Evolutionary conservation across 352 stramenopile species (phyloP).

Genomic region (Albugo candida): DNA sequence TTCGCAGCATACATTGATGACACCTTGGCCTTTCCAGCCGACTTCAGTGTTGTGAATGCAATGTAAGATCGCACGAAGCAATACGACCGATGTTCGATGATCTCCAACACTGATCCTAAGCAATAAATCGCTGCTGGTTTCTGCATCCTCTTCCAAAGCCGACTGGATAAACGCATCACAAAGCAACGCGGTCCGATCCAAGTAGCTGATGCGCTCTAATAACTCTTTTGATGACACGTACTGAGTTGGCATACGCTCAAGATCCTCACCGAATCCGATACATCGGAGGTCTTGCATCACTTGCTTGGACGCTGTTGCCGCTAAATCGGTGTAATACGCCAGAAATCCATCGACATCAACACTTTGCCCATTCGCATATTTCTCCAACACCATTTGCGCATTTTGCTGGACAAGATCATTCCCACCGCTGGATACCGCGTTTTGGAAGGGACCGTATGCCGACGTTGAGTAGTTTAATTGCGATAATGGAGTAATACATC

Average conservation of each 20-base stretch:
- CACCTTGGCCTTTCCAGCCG: slow-evolving; percentile 69
- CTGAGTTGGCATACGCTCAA: slow-evolving; percentile 26
- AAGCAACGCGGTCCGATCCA: slow-evolving; percentile 42
- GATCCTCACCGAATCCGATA: slow-evolving; percentile 65
- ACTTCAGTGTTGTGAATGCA: slow-evolving; percentile 66
- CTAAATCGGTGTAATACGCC: slow-evolving; percentile 66
- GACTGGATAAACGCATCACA: slow-evolving; percentile 76
- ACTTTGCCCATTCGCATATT: slow-evolving; percentile 35
- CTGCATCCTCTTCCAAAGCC: slow-evolving; percentile 69
- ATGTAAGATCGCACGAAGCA: slow-evolving; percentile 49
- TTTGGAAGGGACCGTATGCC: neutral
- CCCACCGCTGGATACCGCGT: neutral
- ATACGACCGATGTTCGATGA: slow-evolving; percentile 24
- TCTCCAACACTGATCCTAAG: slow-evolving; percentile 48
- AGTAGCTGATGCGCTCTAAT: slow-evolving; percentile 21
- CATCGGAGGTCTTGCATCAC: slow-evolving; percentile 60
- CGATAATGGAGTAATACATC: slow-evolving; percentile 24
- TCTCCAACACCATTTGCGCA: slow-evolving; percentile 33
- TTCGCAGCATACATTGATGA: slow-evolving; percentile 54
- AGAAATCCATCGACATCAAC: slow-evolving; percentile 62
- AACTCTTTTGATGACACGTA: slow-evolving; percentile 19
- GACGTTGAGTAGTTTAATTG: neutral
- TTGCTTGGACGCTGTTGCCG: slow-evolving; percentile 46
- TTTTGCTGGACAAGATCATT: slow-evolving; percentile 28
- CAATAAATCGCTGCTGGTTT: slow-evolving; percentile 57